Evolutionary conservation across 306 rosid species (phyloP).

Genomic region (Prunus davidiana): DNA sequence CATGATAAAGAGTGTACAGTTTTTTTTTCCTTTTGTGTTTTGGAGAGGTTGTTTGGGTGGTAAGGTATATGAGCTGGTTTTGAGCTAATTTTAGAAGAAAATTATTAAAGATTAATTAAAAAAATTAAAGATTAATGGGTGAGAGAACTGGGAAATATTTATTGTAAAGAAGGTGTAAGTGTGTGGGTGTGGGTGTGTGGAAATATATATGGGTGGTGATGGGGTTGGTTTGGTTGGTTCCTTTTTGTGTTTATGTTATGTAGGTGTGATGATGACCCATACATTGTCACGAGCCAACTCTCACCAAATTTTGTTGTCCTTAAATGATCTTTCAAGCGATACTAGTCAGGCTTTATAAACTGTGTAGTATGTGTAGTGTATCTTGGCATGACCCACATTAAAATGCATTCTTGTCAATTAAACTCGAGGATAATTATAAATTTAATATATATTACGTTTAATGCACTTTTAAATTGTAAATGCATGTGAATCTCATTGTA

Average conservation of each 20-base stretch:
- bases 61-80: not conserved
- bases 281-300: not conserved
- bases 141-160: not conserved
- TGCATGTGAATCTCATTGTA: no score
- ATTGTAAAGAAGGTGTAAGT: not conserved
- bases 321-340: not conserved
- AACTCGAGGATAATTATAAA: no score
- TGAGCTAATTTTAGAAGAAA: not conserved
- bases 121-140: no score
- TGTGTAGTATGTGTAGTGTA: not conserved
- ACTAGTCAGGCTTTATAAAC: not conserved
- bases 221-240: constrained; percentile 3
- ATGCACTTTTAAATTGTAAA: no score
- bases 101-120: no score
- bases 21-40: not conserved
- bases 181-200: not conserved
- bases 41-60: not conserved
- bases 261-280: not conserved
- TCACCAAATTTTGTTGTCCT: not conserved
- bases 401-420: not conserved
- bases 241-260: not conserved
- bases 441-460: no score
- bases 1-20: not conserved
- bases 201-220: not conserved
- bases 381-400: not conserved